Conservation (phyloP, 495 filamentous ascomycete genomes). For the Bombardia bombarda region DNA sequence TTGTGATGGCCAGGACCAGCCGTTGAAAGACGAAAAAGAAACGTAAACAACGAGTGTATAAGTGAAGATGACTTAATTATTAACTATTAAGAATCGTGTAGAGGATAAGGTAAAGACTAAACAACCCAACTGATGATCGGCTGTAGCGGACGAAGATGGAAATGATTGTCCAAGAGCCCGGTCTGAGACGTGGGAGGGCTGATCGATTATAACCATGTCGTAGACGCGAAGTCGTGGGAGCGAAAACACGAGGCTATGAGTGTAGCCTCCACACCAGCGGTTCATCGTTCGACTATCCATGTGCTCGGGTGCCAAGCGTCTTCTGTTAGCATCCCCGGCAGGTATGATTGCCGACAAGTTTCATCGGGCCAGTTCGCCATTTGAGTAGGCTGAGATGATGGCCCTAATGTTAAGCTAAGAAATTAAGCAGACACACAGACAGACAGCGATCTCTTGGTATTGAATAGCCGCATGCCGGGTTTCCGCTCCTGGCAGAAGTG, state of each 20-base stretch:
- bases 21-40: background rate
- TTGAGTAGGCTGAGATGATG: background rate
- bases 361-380: background rate
- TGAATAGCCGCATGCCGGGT: conserved; percentile 5
- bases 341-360: no score
- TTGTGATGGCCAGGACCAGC: no score
- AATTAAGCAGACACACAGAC: background rate
- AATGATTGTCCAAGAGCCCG: background rate
- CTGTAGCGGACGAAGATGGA: background rate
- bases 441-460: conserved; percentile 8
- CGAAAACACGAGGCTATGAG: conserved; percentile 7
- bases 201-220: no score
- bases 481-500: conserved; percentile 2
- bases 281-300: background rate
- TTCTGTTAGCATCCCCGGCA: background rate
- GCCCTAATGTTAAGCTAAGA: background rate
- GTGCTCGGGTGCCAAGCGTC: conserved; percentile 8
- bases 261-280: conserved; percentile 1
- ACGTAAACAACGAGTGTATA: background rate
- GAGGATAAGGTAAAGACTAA: background rate
- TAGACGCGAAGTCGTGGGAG: no score
- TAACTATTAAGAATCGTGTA: background rate
- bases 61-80: background rate
- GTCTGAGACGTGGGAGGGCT: no score
- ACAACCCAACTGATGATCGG: background rate